Evolutionary conservation across 2,329 filamentous ascomycete genomes (phyloP).

Genomic region (Lizonia empirigonia): DNA sequence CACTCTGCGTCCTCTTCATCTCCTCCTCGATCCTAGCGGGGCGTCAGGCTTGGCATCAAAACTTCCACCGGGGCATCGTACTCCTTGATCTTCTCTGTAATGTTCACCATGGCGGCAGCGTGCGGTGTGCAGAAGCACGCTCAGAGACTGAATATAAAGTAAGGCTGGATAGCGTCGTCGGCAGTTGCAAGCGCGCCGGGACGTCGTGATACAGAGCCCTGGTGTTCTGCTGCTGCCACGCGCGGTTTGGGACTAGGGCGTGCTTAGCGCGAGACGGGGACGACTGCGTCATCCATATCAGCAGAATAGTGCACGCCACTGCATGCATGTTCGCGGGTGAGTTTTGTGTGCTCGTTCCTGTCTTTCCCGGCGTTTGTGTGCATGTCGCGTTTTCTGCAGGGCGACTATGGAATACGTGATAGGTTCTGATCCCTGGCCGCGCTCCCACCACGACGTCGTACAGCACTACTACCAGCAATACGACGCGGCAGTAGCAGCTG

Average conservation of each 20-base stretch:
- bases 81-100: slow-evolving; percentile 99
- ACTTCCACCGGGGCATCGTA: slow-evolving; percentile 54
- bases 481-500: slow-evolving; percentile 47
- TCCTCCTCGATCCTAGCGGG: slow-evolving; percentile 91
- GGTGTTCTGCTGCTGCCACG: slow-evolving; percentile 38
- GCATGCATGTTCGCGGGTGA: slow-evolving; percentile 15
- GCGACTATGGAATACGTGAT: slow-evolving; percentile 8
- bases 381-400: background rate
- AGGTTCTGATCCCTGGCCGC: slow-evolving; percentile 32
- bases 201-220: slow-evolving; percentile 42
- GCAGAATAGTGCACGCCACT: slow-evolving; percentile 20
- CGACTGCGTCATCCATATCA: slow-evolving; percentile 38
- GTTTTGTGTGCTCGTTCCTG: slow-evolving; percentile 5
- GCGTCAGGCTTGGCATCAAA: slow-evolving; percentile 41
- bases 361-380: background rate
- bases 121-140: background rate
- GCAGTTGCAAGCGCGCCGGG: slow-evolving; percentile 14
- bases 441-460: slow-evolving; percentile 42
- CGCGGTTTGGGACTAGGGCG: slow-evolving; percentile 22
- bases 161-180: background rate
- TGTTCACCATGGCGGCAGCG: slow-evolving; percentile 83
- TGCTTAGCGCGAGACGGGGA: slow-evolving; percentile 28
- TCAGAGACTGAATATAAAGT: slow-evolving; percentile 14
- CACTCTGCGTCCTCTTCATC: slow-evolving; percentile 99
- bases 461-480: slow-evolving; percentile 50